These are phyloP conservation scores for Spatholobus suberectus DNA, from an alignment of 306 rosid species.

Conservation along the genomic window DNA sequence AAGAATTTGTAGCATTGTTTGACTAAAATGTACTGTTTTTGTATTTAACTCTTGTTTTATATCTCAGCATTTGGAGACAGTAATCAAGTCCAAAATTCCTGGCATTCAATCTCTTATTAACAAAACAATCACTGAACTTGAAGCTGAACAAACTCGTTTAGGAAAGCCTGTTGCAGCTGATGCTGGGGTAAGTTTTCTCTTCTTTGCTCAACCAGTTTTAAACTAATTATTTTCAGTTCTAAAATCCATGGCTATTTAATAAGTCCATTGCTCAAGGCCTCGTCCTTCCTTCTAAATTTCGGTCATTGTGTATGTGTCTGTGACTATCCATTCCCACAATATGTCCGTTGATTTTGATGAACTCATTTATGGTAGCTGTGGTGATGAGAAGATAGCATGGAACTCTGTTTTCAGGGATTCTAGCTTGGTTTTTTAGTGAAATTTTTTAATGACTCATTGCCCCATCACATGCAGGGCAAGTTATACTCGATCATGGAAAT, in stretches of 20 bases:
- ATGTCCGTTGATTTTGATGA: slow-evolving; percentile 19
- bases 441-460: slow-evolving; percentile 40
- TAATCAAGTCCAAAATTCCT: slow-evolving; percentile 92
- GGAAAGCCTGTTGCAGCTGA: slow-evolving; percentile 91
- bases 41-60: slow-evolving; percentile 25
- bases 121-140: slow-evolving; percentile 86
- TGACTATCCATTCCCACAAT: not conserved
- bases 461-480: slow-evolving; percentile 78
- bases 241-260: not conserved
- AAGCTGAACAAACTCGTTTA: slow-evolving; percentile 75
- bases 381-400: slow-evolving; percentile 19
- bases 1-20: slow-evolving; percentile 28
- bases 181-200: slow-evolving; percentile 78
- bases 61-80: slow-evolving; percentile 91
- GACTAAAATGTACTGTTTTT: not conserved
- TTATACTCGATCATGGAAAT: slow-evolving; percentile 90
- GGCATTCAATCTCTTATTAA: slow-evolving; percentile 92
- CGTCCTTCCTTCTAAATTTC: slow-evolving; percentile 14
- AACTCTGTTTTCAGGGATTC: slow-evolving; percentile 10
- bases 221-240: slow-evolving; percentile 9
- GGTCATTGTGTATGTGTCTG: not conserved
- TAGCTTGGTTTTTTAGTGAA: slow-evolving; percentile 10
- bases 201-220: slow-evolving; percentile 10
- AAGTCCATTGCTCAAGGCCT: slow-evolving; percentile 9
- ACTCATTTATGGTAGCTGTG: not conserved